Evolutionary conservation across 441 rosid genomes (phyloP).

Genomic region (Syzygium syzygioides): DNA sequence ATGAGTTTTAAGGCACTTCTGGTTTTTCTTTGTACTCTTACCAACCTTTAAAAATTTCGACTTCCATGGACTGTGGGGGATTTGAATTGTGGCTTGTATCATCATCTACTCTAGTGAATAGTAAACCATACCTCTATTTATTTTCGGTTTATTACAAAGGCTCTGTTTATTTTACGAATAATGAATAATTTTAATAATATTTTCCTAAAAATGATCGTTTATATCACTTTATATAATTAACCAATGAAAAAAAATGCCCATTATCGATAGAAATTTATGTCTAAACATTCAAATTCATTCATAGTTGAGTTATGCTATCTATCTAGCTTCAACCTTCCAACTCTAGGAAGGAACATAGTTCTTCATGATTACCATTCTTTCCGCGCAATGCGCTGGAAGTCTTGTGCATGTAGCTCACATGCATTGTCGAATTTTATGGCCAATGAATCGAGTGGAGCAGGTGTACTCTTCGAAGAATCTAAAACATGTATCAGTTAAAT

Average conservation of each 20-base stretch:
- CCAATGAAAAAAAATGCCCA: background rate
- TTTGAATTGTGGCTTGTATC: background rate
- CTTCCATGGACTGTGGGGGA: no score
- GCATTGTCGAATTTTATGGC: background rate
- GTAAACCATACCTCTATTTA: background rate
- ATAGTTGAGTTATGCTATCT: background rate
- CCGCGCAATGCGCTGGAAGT: background rate
- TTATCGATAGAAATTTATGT: background rate
- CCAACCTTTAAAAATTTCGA: no score
- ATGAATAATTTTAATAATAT: background rate
- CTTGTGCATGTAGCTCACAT: background rate
- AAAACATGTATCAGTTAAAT: background rate
- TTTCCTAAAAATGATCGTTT: background rate
- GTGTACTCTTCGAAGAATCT: background rate
- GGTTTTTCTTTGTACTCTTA: no score
- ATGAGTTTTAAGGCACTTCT: background rate
- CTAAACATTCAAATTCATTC: background rate
- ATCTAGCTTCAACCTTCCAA: background rate
- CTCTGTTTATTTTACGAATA: background rate
- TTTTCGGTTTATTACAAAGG: background rate
- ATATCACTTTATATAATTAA: background rate
- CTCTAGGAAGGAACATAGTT: background rate
- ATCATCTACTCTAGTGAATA: background rate
- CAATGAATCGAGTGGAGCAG: background rate
- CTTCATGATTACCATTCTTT: background rate